These are phyloP conservation scores for Pilaira anomala DNA, from an alignment of 192 early-diverging fungal species.

Conservation along the genomic window DNA sequence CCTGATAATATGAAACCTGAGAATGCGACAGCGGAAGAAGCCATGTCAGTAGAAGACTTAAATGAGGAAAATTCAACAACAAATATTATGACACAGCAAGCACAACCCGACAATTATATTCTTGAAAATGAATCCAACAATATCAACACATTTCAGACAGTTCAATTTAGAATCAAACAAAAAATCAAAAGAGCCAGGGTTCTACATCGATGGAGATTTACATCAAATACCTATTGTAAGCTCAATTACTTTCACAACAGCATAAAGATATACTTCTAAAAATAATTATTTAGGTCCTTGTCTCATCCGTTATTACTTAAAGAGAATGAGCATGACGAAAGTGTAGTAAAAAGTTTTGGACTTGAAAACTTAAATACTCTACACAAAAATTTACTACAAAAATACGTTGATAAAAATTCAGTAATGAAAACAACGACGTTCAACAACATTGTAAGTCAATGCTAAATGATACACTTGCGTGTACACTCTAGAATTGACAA, in stretches of 20 bases:
- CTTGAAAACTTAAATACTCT: background rate
- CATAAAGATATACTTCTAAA: background rate
- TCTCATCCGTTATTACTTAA: background rate
- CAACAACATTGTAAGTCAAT: background rate
- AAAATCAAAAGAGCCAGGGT: background rate
- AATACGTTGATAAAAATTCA: background rate
- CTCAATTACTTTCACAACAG: background rate
- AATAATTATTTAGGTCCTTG: background rate
- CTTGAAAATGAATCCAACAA: too few species aligned
- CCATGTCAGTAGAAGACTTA: too few species aligned
- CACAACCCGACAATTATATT: too few species aligned
- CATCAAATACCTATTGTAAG: background rate
- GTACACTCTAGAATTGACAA: background rate
- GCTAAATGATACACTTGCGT: background rate
- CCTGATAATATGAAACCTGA: too few species aligned
- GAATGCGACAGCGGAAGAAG: too few species aligned
- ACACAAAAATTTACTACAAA: background rate
- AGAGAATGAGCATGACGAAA: background rate
- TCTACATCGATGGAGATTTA: background rate
- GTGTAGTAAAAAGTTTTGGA: background rate
- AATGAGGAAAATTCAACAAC: too few species aligned
- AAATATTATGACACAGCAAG: too few species aligned
- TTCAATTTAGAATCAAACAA: background rate
- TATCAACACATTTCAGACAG: background rate
- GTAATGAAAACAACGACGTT: background rate